Evolutionary conservation across 2,329 filamentous ascomycete species (phyloP), one percentile per base, ranked within the genome.

Genomic region (Colletotrichum australisinense): DNA sequence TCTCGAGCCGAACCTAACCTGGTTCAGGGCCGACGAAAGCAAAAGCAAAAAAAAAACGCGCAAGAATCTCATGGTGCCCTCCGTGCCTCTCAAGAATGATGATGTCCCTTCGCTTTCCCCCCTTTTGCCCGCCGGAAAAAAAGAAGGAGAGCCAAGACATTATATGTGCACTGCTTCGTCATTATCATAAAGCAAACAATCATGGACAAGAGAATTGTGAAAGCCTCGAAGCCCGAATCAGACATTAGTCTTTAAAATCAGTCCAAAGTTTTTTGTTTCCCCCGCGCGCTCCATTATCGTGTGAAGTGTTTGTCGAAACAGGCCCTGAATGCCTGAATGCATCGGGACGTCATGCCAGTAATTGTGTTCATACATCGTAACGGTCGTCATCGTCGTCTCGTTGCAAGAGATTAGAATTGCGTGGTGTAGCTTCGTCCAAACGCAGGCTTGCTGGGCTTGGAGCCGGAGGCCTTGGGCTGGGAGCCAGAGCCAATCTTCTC

Each of bases 401-500:
- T 66, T 11, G 14, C 30, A 49, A 52, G 65, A 64, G 59, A 65
- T 80, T 78, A 85, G 73, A 85, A 83, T 49, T 77, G 78, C 57
- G 81, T 82, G 58, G 79, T 84, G 75, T 80, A 83, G 73, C 80
- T 84, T 70, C 82, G 83, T 73, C 79, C 81, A 64, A 83, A 74
- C 56, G 74, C 75, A 56, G 83, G 82, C 76, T 84, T 85, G 32
- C 75, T 60, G 63, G 79, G 77, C 58, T 79, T 78, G 67, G 79
- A 76, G 70, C 78, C 78, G 42, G 78, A 74, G 53, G 77, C 79
- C 73, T 80, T 81, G 72, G 79, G 56, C 74, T 84, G 80, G 35
- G 79, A 78, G 75, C 79, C 85, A 58, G 86, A 84, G 59, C 93
- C 93, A 79, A 95, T 95, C 84, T 92, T 93, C 79, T 93, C 90